These are phyloP conservation scores for Emericellopsis cladophorae DNA, from an alignment of 2,329 filamentous ascomycete genomes.

Conservation along the genomic window DNA sequence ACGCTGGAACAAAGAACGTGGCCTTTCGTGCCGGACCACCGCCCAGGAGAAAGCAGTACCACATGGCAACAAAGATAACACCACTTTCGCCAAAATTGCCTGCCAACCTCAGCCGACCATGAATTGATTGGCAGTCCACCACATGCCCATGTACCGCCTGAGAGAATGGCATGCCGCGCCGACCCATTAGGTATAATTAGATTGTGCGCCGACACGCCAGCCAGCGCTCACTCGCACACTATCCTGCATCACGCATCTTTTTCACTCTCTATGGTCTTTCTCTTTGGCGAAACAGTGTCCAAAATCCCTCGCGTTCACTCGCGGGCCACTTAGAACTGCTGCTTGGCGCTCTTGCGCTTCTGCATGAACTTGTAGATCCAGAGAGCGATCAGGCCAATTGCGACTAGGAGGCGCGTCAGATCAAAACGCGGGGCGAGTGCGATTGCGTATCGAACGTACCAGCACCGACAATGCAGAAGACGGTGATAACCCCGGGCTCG, in stretches of 20 bases:
- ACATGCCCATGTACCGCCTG: no score
- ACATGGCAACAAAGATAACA: neutral
- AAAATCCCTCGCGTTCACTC: neutral
- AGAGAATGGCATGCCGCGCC: no score
- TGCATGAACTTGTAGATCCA: conserved; percentile 17
- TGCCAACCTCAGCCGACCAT: neutral
- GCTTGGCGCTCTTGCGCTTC: conserved; percentile 19
- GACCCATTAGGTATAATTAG: no score
- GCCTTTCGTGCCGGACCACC: no score
- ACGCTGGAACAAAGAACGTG: no score
- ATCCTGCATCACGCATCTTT: no score
- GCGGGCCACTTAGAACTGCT: conserved; percentile 7
- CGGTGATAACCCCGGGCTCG: conserved; percentile 26
- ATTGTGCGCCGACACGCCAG: no score
- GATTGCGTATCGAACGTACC: conserved; percentile 13
- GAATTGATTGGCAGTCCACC: no score
- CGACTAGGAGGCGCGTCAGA: conserved; percentile 15
- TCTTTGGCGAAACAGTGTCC: neutral
- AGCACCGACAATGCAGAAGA: conserved; percentile 28
- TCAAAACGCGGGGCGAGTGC: neutral
- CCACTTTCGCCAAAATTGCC: neutral
- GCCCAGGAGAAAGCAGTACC: no score
- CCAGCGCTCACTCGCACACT: no score
- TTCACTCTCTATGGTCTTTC: no score
- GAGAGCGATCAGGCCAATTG: conserved; percentile 15